Evolutionary conservation across 495 filamentous ascomycete species (phyloP).

Genomic region (Alectoria sarmentosa): DNA sequence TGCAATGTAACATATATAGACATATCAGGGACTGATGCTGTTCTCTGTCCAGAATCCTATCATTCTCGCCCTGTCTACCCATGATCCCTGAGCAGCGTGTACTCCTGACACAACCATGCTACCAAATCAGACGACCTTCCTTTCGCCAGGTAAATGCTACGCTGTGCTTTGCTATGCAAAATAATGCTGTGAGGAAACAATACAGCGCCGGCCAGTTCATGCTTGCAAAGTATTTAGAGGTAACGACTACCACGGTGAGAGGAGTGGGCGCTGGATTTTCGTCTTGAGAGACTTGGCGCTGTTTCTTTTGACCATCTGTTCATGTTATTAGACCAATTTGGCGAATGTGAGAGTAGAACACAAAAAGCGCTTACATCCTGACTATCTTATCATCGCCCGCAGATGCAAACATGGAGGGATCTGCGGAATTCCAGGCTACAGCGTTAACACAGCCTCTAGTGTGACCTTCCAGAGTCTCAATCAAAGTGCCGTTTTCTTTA

Average conservation of each 20-base stretch:
- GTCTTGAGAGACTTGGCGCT: slow-evolving; percentile 15
- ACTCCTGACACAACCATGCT: slow-evolving; percentile 10
- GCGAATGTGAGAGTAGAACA: no score
- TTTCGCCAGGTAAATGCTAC: slow-evolving; percentile 15
- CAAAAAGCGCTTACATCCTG: slow-evolving; percentile 63
- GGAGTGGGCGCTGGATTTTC: slow-evolving; percentile 24
- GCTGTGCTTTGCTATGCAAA: slow-evolving; percentile 17
- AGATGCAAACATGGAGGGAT: slow-evolving; percentile 82
- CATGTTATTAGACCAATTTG: background rate
- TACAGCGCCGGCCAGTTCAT: background rate
- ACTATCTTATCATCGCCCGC: slow-evolving; percentile 83
- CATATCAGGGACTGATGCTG: background rate
- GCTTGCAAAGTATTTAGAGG: slow-evolving; percentile 3
- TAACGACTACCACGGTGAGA: slow-evolving; percentile 14
- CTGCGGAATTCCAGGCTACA: slow-evolving; percentile 81
- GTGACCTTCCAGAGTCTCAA: slow-evolving; percentile 74
- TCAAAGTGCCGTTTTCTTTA: slow-evolving; percentile 64
- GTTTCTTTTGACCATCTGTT: slow-evolving; percentile 23
- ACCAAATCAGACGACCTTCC: slow-evolving; percentile 11
- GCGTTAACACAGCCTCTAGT: slow-evolving; percentile 71
- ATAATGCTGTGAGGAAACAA: slow-evolving; percentile 8
- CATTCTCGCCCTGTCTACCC: background rate
- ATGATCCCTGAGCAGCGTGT: background rate
- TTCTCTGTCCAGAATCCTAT: background rate
- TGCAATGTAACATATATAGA: slow-evolving; percentile 1